Evolutionary conservation across 306 rosid species (phyloP), one percentile per base, ranked within the genome.

Genomic region (Quercus alba): DNA sequence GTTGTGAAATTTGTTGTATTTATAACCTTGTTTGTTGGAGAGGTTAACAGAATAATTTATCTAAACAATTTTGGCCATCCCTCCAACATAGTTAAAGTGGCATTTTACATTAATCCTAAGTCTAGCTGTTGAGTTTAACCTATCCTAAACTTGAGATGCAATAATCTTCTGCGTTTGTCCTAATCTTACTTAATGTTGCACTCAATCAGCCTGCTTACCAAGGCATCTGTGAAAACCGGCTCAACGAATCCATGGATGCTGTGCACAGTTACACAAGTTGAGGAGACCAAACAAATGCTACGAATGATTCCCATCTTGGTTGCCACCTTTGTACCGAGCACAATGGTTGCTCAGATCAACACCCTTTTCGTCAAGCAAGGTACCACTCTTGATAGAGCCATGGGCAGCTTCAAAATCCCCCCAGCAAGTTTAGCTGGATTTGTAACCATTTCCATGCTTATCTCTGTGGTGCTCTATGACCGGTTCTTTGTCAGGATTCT

Each of bases 301-400:
- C 84, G 92, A 20, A 90, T 95, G 99, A 69, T 82, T 9, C 90
- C 93, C 18, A 83, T 93, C 78, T 81, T 90, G 87, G 59, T 89
- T 4, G 85, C 90, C 46, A 93, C 91, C 46, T 78, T 95, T 72
- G 79, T 93, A 44, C 99, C 99, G 1, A 90, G 98, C 92, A 85
- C 75, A 10, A 91, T 93, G 89, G n/a, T 90, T 77, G 99, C 99
- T 56, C 98, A 93, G 49, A 72, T 85, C 70, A 81, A 88, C 83
- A 95, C 99, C 46, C 86, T 95, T 6, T 95, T 93, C 82, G 86
- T 95, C 78, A 95, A 89, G 84, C 99, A 95, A 87, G 97, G 99
- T 67, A 93, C 96, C 56, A 95, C 99, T 49, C 87, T 95, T 3
- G 84, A 93, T 71, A 75, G 97, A 82, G 77, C 75, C 77, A 33